phyloP scores from a whole-genome alignment of 257 asterid genomes.

The Solanum peruvianum region DNA sequence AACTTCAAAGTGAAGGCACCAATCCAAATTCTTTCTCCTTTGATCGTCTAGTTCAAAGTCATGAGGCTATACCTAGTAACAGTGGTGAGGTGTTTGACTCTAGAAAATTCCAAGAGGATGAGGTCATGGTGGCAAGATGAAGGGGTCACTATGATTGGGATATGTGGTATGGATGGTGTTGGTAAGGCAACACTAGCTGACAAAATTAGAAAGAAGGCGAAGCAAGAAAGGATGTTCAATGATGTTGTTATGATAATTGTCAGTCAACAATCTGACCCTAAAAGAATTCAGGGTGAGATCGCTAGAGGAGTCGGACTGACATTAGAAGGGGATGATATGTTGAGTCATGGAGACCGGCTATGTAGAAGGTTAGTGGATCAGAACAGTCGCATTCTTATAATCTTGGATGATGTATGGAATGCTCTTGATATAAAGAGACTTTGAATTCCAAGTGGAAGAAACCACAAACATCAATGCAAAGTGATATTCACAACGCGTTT shows the following conservation, averaged over 20 bases:
- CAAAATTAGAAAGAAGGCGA: neutral
- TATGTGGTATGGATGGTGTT: slow-evolving; percentile 12
- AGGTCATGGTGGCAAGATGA: neutral
- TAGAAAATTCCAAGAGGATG: neutral
- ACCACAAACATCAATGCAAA: neutral
- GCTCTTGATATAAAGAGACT: neutral
- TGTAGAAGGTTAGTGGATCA: neutral
- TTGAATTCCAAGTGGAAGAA: neutral
- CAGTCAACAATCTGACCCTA: neutral
- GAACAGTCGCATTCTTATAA: neutral
- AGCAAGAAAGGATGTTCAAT: neutral
- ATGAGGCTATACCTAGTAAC: neutral
- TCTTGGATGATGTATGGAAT: slow-evolving; percentile 4
- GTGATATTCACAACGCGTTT: neutral
- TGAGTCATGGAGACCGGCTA: neutral
- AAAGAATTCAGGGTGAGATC: neutral
- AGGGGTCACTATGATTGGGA: neutral
- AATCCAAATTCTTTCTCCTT: neutral
- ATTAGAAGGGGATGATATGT: neutral
- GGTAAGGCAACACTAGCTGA: neutral
- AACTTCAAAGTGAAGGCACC: neutral
- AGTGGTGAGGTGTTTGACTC: neutral
- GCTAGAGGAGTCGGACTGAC: neutral
- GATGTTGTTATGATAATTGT: neutral
- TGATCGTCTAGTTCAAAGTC: neutral